Evolutionary conservation across 148 eudicot species (phyloP), one percentile per base, ranked within the genome.

Genomic region (Rhododendron ovatum): DNA sequence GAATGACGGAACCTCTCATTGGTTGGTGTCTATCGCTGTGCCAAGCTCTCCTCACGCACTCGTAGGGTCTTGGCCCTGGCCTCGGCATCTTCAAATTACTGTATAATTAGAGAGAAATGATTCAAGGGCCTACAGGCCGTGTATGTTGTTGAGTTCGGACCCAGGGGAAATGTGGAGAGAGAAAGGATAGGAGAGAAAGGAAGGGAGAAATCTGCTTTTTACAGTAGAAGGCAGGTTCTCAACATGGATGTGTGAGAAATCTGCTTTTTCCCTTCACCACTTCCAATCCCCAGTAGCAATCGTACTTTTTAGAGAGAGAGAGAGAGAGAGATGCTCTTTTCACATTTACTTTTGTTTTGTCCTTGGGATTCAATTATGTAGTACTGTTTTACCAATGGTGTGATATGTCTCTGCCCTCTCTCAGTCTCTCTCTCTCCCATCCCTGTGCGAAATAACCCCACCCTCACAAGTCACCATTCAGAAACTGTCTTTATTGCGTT

Each of bases 41-140:
- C 99, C 99, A 96, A 89, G 99, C 95, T 86, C 99, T 93, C 86
- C 95, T 92, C 57, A 96, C 99, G 84, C 99, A 96, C 89, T 96
- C 99, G 88, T 93, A 96, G 9, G 98, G 96, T 77, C 99, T 95
- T 8, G 99, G 99, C 2, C 99, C 99, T 71, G 99, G 99, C 88
- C 96, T 93, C 7, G 98, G 98, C 99, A 96, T 95, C 90, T 91
- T 92, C 89, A 10, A 69, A 67, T 26, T 26, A 26, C 74, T 30
- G 39, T 13, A 33, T 30, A 71, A 71, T 71, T 30, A 14, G 76
- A 71, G 39, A 55, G 76, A 71, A 77, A 24, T 43, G 1, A 53
- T 43, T 61, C 78, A 30, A 43, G 67, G 78, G 26, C 17, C 55
- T 33, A 76, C 35, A 2, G 78, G 74, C 73, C 28, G 81, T 18